Base-by-base conservation (phyloP, 2,329 filamentous ascomycete species). In the Fusarium virguliforme region DNA sequence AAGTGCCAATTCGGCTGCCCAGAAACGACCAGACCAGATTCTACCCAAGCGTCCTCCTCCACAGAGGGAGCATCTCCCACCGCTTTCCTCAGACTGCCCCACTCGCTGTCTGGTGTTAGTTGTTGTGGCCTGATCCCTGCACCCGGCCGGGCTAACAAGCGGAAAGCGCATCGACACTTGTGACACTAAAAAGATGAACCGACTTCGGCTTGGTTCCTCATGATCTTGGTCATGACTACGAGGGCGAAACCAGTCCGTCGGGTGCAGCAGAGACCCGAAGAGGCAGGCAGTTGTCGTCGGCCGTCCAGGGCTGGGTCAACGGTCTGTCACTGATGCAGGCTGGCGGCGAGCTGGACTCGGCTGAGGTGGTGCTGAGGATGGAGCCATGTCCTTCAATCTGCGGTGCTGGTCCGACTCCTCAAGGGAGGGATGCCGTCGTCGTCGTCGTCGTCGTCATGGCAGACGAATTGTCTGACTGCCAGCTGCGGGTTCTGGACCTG, bases 181-280 rank as follows among this genome's bases (percentile, higher is more conserved):
- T 54, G 54, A 60, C 54, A 41, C 50, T 51, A n/a, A 34, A 35
- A 46, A 50, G 18, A 68, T 71, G 68, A 65, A 65, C 48, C 54
- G 53, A 71, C 59, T 71, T 38, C 64, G 43, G 60, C 68, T 71
- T 65, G 60, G 60, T 34, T 64, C 56, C 51, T 67, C 63, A 30
- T 70, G 67, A 64, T 67, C 9, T 40, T 48, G 57, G 41, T 55
- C 26, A 35, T 69, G 58, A 50, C 38, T 35, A 51, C 41, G 48
- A 72, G 48, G 35, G 34, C 56, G 35, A 72, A 66, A 60, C 68
- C 68, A 66, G 46, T 62, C 50, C 40, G 69, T 60, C 58, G 68
- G 69, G 65, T 72, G 55, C 40, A 68, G 55, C 26, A 30, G 55
- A 54, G 40, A 56, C 60, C 67, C 53, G 56, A 67, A 67, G 37